Base-by-base conservation (phyloP, 345 rosid genomes). In the Aegle marmelos region DNA sequence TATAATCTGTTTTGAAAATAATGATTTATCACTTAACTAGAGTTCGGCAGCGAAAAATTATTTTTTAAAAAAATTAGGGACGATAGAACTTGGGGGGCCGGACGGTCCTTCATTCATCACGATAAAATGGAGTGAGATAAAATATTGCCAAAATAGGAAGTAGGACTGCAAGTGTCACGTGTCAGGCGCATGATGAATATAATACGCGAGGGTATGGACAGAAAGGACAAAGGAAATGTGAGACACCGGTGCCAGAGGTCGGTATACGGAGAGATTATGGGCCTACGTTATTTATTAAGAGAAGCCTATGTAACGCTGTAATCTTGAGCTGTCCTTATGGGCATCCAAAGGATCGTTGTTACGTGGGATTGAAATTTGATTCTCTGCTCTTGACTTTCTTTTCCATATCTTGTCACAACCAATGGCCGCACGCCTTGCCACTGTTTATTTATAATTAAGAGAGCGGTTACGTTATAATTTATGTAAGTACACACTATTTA, bases 231-330 rank as follows among this genome's bases (percentile, higher is more conserved):
- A 69, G 9, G 30, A 70, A 69, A 64, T 1, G 64, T 65, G 70
- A 33, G 80, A 33, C 80, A 60, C 33, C 72, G 39, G 60, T 68
- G 53, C 53, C 22, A 19, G 66, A 59, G 81, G 75, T 75, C 59
- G 36, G n/a, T 28, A 48, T 36, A 56, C 68, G 72, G 70, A 5
- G 39, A 61, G 11, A 25, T 2, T 5, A 14, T 45, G 70, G 60
- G 73, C 77, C 73, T 30, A 41, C 74, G 21, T 9, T 39, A 4
- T 64, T 63, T 28, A 70, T 48, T 25, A n/a, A n/a, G 74, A 0
- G 74, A 28, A 62, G 59, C 27, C 10, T 57, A 19, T 48, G 56
- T 14, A 28, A n/a, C 39, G 68, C 41, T 68, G 11, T 13, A 57
- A 68, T 68, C 56, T 34, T 7, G 58, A 39, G 73, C 61, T 41